A percentile compares a stretch with the other conserved stretches of the same genome.
Evolutionary conservation across 2,329 filamentous ascomycete species (phyloP).

Genomic region (Endoconidiophora laricicola): DNA sequence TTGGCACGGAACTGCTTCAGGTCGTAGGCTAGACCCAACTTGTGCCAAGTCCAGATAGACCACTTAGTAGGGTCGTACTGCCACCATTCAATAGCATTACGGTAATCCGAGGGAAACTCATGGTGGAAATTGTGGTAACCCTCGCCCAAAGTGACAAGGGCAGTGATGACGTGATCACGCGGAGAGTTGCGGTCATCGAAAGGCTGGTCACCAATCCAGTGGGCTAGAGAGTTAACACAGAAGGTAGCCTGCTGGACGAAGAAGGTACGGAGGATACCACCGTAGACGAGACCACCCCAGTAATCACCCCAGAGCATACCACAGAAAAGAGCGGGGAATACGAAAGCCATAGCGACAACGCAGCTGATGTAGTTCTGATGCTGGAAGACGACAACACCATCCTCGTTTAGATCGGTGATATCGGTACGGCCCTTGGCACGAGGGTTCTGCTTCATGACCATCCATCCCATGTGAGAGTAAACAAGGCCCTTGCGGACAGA

Average conservation of each 20-base stretch:
- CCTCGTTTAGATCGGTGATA: conserved; percentile 76
- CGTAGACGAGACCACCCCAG: conserved; percentile 69
- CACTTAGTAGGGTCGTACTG: conserved; percentile 90
- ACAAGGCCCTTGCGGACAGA: conserved; percentile 75
- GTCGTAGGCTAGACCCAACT: conserved; percentile 67
- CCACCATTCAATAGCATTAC: conserved; percentile 79
- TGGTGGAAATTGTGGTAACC: conserved; percentile 95
- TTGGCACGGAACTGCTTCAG: conserved; percentile 84
- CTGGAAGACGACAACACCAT: conserved; percentile 72
- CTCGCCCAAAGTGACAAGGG: conserved; percentile 69
- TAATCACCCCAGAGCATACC: conserved; percentile 70
- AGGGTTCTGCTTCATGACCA: conserved; percentile 86
- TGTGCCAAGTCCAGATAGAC: conserved; percentile 73
- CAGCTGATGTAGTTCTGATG: conserved; percentile 74
- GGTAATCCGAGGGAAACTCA: conserved; percentile 86
- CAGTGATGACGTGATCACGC: conserved; percentile 74
- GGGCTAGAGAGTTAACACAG: conserved; percentile 80
- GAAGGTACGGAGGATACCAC: conserved; percentile 71
- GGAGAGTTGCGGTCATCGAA: conserved; percentile 88
- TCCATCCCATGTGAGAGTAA: conserved; percentile 71
- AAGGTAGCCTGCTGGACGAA: conserved; percentile 86
- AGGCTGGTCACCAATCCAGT: conserved; percentile 83
- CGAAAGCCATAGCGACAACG: conserved; percentile 58
- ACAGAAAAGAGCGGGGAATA: conserved; percentile 59
- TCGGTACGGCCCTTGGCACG: conserved; percentile 78